These are phyloP conservation scores for Gracilaria vermiculophylla DNA, from an alignment of 23 red algal species.

Conservation along the genomic window DNA sequence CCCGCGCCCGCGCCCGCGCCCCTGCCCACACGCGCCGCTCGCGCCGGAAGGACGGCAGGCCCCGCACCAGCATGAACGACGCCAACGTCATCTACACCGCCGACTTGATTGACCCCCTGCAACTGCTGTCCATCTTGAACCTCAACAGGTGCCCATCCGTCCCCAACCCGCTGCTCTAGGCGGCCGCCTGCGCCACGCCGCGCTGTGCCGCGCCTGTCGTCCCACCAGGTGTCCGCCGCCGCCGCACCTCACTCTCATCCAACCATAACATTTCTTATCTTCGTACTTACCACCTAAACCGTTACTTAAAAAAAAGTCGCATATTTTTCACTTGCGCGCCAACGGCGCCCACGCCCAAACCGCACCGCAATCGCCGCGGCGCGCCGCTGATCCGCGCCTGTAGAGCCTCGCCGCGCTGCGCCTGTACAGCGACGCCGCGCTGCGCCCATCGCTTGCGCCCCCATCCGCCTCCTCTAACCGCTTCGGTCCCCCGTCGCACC, in stretches of 20 bases:
- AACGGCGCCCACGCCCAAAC: too few relatives aligned
- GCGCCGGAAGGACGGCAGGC: background rate
- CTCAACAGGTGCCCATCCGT: background rate
- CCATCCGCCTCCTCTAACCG: too few relatives aligned
- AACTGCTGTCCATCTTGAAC: background rate
- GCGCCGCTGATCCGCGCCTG: too few relatives aligned
- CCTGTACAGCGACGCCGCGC: background rate
- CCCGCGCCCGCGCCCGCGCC: background rate
- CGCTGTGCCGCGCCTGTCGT: too few relatives aligned
- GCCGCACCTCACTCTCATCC: background rate
- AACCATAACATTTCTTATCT: too few relatives aligned
- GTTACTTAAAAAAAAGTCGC: too few relatives aligned
- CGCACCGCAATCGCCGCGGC: too few relatives aligned
- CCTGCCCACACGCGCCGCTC: background rate
- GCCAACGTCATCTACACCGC: background rate
- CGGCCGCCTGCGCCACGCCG: background rate
- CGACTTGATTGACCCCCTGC: constrained; percentile 8
- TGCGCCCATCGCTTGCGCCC: background rate
- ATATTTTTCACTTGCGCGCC: too few relatives aligned
- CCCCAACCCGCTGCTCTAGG: background rate
- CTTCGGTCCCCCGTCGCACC: too few relatives aligned
- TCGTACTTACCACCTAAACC: too few relatives aligned
- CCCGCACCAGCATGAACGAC: background rate
- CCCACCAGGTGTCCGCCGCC: too few relatives aligned
- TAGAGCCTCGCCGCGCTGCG: background rate